These are phyloP conservation scores for Neurospora sp. DNA, from an alignment of 2,329 filamentous ascomycete species.

Conservation along the genomic window DNA sequence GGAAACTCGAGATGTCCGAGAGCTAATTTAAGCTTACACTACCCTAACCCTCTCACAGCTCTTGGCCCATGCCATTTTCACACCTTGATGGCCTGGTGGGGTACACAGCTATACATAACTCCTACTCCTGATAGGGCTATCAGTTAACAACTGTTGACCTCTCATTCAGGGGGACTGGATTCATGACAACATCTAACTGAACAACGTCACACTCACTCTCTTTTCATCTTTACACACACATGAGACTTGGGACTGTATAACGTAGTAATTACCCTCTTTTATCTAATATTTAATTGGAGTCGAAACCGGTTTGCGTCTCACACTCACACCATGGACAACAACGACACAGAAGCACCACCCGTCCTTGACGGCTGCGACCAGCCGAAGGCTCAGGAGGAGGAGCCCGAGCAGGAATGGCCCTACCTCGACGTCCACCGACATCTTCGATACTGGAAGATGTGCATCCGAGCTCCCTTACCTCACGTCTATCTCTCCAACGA, in stretches of 20 bases:
- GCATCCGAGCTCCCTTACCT: slow-evolving; percentile 71
- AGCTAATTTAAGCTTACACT: not conserved
- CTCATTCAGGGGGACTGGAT: not conserved
- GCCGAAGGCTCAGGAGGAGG: slow-evolving; percentile 3
- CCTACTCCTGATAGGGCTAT: not conserved
- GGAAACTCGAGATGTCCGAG: not conserved
- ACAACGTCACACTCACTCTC: not conserved
- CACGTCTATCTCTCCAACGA: slow-evolving; percentile 79
- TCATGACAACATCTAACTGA: not conserved
- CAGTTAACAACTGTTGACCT: not conserved
- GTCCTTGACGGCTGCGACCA: not conserved
- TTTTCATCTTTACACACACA: not conserved
- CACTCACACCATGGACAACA: not conserved
- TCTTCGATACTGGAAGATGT: slow-evolving; percentile 86
- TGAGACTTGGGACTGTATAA: not conserved
- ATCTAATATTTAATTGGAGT: not conserved
- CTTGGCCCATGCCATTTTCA: not conserved
- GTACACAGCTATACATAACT: not conserved
- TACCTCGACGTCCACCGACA: slow-evolving; percentile 55
- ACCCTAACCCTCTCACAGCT: not conserved
- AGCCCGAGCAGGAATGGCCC: slow-evolving; percentile 13
- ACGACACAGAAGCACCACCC: not conserved
- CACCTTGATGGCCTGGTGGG: not conserved
- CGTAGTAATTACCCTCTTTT: not conserved
- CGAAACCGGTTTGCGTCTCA: not conserved